Evolutionary conservation across 768 basidiomycete species (phyloP).

Genomic region (Fomitopsis serialis): DNA sequence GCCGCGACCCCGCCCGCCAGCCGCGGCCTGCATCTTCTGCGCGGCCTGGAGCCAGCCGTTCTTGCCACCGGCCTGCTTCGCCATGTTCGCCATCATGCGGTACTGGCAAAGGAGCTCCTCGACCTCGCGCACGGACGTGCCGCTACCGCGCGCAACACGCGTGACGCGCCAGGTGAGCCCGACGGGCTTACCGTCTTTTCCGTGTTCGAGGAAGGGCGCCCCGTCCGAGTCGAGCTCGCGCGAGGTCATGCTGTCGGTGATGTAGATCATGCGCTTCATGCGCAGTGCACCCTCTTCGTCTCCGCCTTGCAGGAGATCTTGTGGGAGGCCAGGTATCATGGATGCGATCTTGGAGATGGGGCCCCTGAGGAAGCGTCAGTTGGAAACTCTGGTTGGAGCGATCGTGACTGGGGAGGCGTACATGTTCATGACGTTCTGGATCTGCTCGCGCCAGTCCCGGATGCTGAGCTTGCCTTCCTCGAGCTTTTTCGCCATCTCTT

Average conservation of each 20-base stretch:
- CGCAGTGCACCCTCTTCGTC: slow-evolving; percentile 89
- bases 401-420: slow-evolving; percentile 30
- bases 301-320: slow-evolving; percentile 84
- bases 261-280: slow-evolving; percentile 98
- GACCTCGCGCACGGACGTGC: slow-evolving; percentile 95
- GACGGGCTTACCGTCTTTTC: slow-evolving; percentile 77
- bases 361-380: slow-evolving; percentile 62
- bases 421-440: slow-evolving; percentile 98
- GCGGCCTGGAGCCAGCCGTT: slow-evolving; percentile 89
- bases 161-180: slow-evolving; percentile 89
- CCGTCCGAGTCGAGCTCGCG: slow-evolving; percentile 95
- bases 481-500: slow-evolving; percentile 96
- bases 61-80: slow-evolving; percentile 96
- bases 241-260: slow-evolving; percentile 96
- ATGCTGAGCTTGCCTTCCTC: slow-evolving; percentile 97
- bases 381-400: background rate
- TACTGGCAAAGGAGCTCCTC: slow-evolving; percentile 96
- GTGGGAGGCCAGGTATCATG: slow-evolving; percentile 96
- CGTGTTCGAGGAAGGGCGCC: slow-evolving; percentile 78
- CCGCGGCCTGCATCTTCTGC: slow-evolving; percentile 89
- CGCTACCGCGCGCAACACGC: slow-evolving; percentile 88
- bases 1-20: slow-evolving; percentile 82
- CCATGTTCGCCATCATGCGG: slow-evolving; percentile 98
- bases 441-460: slow-evolving; percentile 96
- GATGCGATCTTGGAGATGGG: slow-evolving; percentile 97